Evolutionary conservation across 2,329 filamentous ascomycete species (phyloP).

Genomic region (Fusarium solani-melongenae): DNA sequence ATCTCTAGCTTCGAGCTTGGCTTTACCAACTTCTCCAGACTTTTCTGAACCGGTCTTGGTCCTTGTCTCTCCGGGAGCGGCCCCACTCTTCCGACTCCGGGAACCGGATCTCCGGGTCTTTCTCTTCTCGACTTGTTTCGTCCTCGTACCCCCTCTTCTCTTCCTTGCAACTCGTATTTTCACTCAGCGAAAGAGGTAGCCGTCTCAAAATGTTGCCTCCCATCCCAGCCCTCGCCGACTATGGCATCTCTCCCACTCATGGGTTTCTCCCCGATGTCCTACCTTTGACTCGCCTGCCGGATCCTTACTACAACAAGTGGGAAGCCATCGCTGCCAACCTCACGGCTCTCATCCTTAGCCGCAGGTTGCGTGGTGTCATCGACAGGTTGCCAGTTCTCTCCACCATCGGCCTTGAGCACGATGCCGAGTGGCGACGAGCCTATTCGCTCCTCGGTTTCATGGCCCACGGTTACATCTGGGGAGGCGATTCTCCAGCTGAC

Average conservation of each 20-base stretch:
- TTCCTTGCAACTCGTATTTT: not conserved
- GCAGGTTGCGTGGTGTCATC: slow-evolving; percentile 82
- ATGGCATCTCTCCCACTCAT: slow-evolving; percentile 80
- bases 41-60: not conserved
- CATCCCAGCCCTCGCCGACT: slow-evolving; percentile 75
- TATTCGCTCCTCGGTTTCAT: slow-evolving; percentile 93
- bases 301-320: slow-evolving; percentile 96
- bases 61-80: slow-evolving; percentile 26
- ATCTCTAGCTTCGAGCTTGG: slow-evolving; percentile 10
- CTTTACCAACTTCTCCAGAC: slow-evolving; percentile 13
- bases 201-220: slow-evolving; percentile 61
- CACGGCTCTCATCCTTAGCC: slow-evolving; percentile 86
- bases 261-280: slow-evolving; percentile 89
- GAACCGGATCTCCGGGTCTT: slow-evolving; percentile 27
- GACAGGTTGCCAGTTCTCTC: slow-evolving; percentile 86
- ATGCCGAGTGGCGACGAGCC: slow-evolving; percentile 92
- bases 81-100: slow-evolving; percentile 37
- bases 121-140: slow-evolving; percentile 9
- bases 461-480: slow-evolving; percentile 96
- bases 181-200: not conserved
- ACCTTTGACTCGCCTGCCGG: slow-evolving; percentile 83
- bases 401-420: slow-evolving; percentile 82
- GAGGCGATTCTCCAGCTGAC: slow-evolving; percentile 84
- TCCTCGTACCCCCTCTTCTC: slow-evolving; percentile 5
- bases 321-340: slow-evolving; percentile 87